Base-by-base conservation (phyloP, 768 basidiomycete species). In the Scleroderma citrinum region DNA sequence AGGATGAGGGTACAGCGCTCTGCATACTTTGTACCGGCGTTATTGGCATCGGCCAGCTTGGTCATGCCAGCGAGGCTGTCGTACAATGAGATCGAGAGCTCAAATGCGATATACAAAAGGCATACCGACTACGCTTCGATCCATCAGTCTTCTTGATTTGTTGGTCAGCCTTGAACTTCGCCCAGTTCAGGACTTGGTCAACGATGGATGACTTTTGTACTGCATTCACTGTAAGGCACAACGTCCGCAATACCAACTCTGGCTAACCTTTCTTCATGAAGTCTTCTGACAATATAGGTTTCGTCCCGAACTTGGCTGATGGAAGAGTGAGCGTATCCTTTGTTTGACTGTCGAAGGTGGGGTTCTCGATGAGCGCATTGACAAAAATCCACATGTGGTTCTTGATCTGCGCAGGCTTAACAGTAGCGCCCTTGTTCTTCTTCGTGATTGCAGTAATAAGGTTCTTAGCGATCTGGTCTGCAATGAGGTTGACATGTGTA, bases 371-470 rank as follows among this genome's bases (percentile, higher is more conserved):
- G 52, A 96, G 74, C 13, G 91, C 83, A 60, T 97, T 98, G 62
- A 99, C 84, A 60, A 98, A 99, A 47, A 99, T 78, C 92, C 91
- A 94, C 83, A 99, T 92, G 63, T 99, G 94, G 60, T 87, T 93
- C 75, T 92, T 95, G 71, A 98, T 85, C 70, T 96, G 92, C 46
- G 83, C 80, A 14, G 90, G 78, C 66, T 97, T 98, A 60, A 98
- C 87, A 1, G 87, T 78, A n/a, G 93, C 92, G 3, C 76, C 92
- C 71, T 96, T 97, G 74, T 99, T 96, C 81, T 95, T 98, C 82
- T 97, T 97, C 63, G 82, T 73, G 56, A 98, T 92, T 7, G 79
- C 77, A 13, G 85, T 71, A 53, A 93, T 76, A 30, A 98, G 71
- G 53, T 78, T 81, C 68, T 94, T 93, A 19, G 92, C 82, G 45